Base-by-base conservation (phyloP, 2,329 filamentous ascomycete genomes). In the Penicillium sp. region DNA sequence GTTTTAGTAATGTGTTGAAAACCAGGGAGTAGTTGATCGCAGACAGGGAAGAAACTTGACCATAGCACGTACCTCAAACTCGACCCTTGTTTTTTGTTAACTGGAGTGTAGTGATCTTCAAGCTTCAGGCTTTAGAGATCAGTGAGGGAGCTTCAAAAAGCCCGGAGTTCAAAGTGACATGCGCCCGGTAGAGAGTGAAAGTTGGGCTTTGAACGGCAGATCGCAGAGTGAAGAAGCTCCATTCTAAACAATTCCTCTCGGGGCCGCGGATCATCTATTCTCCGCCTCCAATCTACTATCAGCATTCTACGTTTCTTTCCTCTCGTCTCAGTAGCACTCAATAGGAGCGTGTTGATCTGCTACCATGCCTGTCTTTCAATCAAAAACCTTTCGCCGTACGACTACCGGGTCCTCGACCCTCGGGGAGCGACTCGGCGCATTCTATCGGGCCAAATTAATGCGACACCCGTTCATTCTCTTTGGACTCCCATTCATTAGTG, bases 381-480 rank as follows among this genome's bases (percentile, higher is more conserved):
- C 78, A 59, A 90, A 90, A 64, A 88, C 85, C 58, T 96, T 88
- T 74, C 87, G 86, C 59, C 77, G 85, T 39, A 75, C 87, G 22
- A 68, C 66, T 11, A 72, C 72, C 8, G 68, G 67, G 18, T 72
- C 73, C 8, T 73, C 72, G 7, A 81, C 85, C 55, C 83, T 90
- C 58, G 76, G 83, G 59, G 86, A 86, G 73, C 84, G 83, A 10
- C 76, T 96, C 63, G 90, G 89, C 47, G 83, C 87, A 54, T 81
- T 81, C 58, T 99, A 99, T 78, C 89, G 94, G 54, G 78, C 83
- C 31, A 74, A 84, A 55, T 84, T 99, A 63, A 81, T 84, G 54
- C 87, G 83, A 67, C 91, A 89, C 66, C 95, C 94, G 1, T 99
- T 99, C 73, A 78, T 92, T 27, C 84, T 96, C 59, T 99, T 99